phyloP scores from a whole-genome alignment of 192 early-diverging fungal genomes.

The Kickxella alabastrina region DNA sequence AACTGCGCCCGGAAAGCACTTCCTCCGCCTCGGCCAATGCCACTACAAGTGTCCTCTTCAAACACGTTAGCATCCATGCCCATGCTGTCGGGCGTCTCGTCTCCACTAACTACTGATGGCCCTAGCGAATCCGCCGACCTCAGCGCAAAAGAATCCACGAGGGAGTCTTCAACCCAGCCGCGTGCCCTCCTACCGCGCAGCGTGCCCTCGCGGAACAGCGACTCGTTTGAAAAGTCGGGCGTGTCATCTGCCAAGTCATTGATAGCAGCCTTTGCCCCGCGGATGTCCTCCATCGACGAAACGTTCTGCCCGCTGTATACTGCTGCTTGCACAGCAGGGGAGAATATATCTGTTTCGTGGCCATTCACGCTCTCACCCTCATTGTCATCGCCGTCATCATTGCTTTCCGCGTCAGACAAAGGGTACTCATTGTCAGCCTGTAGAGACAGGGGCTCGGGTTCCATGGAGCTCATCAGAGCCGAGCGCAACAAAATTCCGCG shows the following conservation, averaged over 20 bases:
- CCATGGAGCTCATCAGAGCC: conserved; percentile 27
- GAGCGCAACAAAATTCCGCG: conserved; percentile 47
- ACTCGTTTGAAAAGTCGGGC: conserved; percentile 19
- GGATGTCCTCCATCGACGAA: conserved; percentile 25
- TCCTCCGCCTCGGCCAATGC: no score
- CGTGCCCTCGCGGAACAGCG: conserved; percentile 7
- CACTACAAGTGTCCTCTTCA: no score
- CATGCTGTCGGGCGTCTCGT: no score
- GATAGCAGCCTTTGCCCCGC: conserved; percentile 22
- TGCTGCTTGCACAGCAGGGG: not conserved
- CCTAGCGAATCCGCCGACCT: no score
- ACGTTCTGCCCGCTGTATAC: not conserved
- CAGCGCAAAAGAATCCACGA: no score
- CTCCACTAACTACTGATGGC: no score
- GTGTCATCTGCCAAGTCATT: conserved; percentile 13
- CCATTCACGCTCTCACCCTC: not conserved
- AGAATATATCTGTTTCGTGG: not conserved
- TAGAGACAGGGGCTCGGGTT: not conserved
- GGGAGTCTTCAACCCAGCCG: conserved; percentile 1
- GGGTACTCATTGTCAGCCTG: not conserved
- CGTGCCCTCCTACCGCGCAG: not conserved
- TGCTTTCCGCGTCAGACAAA: not conserved
- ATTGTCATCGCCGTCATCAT: not conserved
- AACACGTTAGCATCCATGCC: no score
- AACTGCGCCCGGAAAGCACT: no score